Conservation (phyloP, 2,329 filamentous ascomycete genomes). For the Fusarium anguioides region DNA sequence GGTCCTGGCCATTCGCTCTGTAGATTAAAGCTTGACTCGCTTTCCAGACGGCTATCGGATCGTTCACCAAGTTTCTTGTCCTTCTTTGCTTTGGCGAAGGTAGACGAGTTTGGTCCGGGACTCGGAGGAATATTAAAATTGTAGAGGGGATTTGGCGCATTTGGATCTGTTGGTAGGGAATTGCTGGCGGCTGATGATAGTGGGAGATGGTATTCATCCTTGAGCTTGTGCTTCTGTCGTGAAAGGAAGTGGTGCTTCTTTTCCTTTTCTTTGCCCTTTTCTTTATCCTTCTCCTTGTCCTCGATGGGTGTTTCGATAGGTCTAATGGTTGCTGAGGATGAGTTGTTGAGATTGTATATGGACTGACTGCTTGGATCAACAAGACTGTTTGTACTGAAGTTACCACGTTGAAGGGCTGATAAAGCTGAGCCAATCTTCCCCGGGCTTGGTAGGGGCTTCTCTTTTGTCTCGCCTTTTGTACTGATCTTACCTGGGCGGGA, state of each 20-base stretch:
- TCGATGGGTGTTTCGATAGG: constrained; percentile 64
- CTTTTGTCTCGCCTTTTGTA: constrained; percentile 73
- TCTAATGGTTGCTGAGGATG: constrained; percentile 80
- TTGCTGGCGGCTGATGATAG: constrained; percentile 82
- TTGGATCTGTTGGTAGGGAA: constrained; percentile 79
- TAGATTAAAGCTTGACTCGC: constrained; percentile 57
- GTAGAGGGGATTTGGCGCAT: constrained; percentile 79
- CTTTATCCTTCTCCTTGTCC: constrained; percentile 56
- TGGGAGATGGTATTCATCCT: constrained; percentile 78
- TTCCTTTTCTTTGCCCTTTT: constrained; percentile 72
- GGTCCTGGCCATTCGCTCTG: constrained; percentile 64
- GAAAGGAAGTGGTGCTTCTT: constrained; percentile 85
- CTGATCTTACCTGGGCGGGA: constrained; percentile 81
- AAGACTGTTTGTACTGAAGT: constrained; percentile 78
- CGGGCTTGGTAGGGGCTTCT: constrained; percentile 77
- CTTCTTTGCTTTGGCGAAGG: constrained; percentile 85
- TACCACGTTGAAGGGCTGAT: constrained; percentile 71
- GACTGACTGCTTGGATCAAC: constrained; percentile 70
- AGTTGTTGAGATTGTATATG: constrained; percentile 80
- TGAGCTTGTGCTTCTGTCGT: constrained; percentile 81
- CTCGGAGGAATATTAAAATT: constrained; percentile 81
- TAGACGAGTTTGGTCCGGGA: constrained; percentile 70
- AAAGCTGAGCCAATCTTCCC: constrained; percentile 76
- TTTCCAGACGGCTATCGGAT: constrained; percentile 63
- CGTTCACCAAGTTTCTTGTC: constrained; percentile 86